These are phyloP conservation scores for Cnidoscolus chayamansa DNA, from an alignment of 441 rosid species.

Conservation along the genomic window DNA sequence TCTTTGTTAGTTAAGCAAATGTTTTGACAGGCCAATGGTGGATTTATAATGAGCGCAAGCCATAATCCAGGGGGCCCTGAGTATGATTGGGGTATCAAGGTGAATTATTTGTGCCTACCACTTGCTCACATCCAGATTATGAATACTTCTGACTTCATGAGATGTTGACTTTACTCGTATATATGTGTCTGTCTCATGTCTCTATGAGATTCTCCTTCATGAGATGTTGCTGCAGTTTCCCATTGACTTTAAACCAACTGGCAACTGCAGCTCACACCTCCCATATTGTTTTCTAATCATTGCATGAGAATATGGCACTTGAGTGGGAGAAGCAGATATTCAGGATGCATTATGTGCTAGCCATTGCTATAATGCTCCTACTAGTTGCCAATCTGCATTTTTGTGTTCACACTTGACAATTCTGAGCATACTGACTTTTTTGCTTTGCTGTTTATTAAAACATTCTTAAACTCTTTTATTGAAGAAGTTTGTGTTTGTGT, in stretches of 20 bases:
- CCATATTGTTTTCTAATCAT: not conserved
- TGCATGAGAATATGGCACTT: constrained; percentile 2
- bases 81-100: constrained; percentile 99
- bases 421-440: not conserved
- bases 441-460: not conserved
- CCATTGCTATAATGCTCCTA: not conserved
- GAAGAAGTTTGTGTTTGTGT: too few relatives aligned
- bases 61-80: constrained; percentile 95
- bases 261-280: not conserved
- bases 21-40: constrained; percentile 77
- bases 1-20: constrained; percentile 13
- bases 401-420: not conserved
- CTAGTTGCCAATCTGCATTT: not conserved
- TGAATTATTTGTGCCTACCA: constrained; percentile 27
- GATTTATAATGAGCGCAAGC: constrained; percentile 97
- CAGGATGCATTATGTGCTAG: not conserved
- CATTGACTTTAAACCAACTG: not conserved
- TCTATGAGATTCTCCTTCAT: not conserved
- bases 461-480: not conserved
- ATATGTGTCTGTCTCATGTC: not conserved
- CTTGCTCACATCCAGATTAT: not conserved
- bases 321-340: not conserved
- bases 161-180: too few relatives aligned
- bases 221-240: not conserved
- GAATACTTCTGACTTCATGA: not conserved